A percentile compares a stretch with the other conserved stretches of the same genome.
Conservation (phyloP, 331 rosid species). For the Malus hybrid region DNA sequence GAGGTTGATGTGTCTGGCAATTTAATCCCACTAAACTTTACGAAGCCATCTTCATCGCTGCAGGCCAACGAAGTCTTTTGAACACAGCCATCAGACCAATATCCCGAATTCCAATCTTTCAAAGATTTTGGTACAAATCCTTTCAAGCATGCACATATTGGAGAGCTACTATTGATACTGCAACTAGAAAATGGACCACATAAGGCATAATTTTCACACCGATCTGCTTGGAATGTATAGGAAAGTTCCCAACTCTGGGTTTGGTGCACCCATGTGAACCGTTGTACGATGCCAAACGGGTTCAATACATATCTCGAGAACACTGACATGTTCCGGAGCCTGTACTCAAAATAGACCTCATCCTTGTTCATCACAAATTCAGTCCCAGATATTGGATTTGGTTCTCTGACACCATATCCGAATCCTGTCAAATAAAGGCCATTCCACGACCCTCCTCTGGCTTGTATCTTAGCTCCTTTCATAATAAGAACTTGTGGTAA, state of each 20-base stretch:
- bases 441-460: conserved; percentile 43
- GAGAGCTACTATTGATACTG: conserved; percentile 4
- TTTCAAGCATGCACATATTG: conserved; percentile 27
- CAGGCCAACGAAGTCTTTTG: conserved; percentile 14
- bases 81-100: conserved; percentile 33
- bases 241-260: conserved; percentile 21
- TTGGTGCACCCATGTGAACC: neutral
- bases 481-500: conserved; percentile 33
- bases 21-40: no score
- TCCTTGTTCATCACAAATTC: conserved; percentile 7
- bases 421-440: conserved; percentile 19
- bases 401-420: neutral
- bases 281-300: no score
- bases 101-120: conserved; percentile 19
- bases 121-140: conserved; percentile 34
- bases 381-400: neutral
- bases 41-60: no score
- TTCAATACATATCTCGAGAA: neutral
- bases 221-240: conserved; percentile 15
- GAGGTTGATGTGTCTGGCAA: no score
- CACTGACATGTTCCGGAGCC: neutral
- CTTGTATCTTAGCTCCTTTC: conserved; percentile 11
- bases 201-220: conserved; percentile 16
- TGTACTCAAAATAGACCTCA: neutral
- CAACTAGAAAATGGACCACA: conserved; percentile 33